Evolutionary conservation across 2,329 filamentous ascomycete genomes (phyloP).

Genomic region (Leptographium wingfieldii): DNA sequence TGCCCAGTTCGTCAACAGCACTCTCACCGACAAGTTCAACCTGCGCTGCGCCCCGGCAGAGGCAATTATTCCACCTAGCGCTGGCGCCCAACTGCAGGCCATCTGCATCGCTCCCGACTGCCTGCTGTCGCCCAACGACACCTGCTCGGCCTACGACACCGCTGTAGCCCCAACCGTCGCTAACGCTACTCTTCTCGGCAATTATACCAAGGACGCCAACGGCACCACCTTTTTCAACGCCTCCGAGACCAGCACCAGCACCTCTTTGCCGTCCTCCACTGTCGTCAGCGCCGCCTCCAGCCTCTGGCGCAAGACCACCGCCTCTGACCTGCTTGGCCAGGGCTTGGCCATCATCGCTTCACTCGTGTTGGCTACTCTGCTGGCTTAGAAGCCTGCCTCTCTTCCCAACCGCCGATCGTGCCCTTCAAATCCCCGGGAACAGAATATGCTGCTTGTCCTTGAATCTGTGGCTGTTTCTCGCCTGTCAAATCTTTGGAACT

Average conservation of each 20-base stretch:
- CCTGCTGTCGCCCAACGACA: conserved; percentile 4
- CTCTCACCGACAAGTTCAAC: conserved; percentile 4
- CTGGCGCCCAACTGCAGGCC: conserved; percentile 6
- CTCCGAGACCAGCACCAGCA: background rate
- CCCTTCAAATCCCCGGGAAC: too few relatives aligned
- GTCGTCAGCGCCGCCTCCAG: background rate
- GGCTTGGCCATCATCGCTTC: background rate
- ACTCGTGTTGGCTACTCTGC: background rate
- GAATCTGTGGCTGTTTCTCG: too few relatives aligned
- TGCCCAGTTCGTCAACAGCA: conserved; percentile 7
- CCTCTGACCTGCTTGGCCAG: background rate
- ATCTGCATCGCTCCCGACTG: conserved; percentile 9
- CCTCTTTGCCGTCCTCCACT: background rate
- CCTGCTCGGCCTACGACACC: conserved; percentile 4
- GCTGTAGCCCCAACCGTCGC: conserved; percentile 5
- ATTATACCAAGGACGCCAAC: conserved; percentile 5
- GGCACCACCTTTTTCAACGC: conserved; percentile 1
- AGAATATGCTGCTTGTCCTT: too few relatives aligned
- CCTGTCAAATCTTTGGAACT: too few relatives aligned
- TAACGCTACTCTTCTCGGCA: conserved; percentile 7
- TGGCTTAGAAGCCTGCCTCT: background rate
- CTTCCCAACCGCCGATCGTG: too few relatives aligned
- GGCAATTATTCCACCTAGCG: conserved; percentile 3
- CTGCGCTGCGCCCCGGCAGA: conserved; percentile 6
- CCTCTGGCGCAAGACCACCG: background rate